Evolutionary conservation across 108 stramenopile genomes (phyloP), one percentile per base, ranked within the genome.

Genomic region (Nitzschia sp.): DNA sequence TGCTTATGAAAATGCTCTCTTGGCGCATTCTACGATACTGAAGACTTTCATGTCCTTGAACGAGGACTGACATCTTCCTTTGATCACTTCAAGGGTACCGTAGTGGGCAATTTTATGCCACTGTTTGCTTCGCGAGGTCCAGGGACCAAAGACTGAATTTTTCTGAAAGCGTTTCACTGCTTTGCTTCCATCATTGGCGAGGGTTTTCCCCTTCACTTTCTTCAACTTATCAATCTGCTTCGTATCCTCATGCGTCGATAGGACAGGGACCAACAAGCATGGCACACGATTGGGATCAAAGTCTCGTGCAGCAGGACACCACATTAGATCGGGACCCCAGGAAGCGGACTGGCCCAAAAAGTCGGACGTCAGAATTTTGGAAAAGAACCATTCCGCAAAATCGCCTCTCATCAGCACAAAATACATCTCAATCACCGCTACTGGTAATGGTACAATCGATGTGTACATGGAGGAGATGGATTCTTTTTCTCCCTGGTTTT

Each of bases 371-470:
- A 52, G n/a, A 19, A 52, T 17, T 52, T 52, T 6, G 23, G n/a
- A 19, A 23, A 52, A 52, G 50, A 52, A 52, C 50, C 50, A 52
- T 8, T 52, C 13, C n/a, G 50, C 50, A 52, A 52, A 52, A 17
- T 52, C 50, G 23, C 50, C 50, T 8, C 21, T 8, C 8, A 52
- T 15, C 5, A 52, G 21, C 6, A 52, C 50, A 8, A 52, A 52
- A 23, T 52, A 52, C 50, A 52, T 52, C 23, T 52, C 50, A 17
- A 52, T 52, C 5, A 52, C 6, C n/a, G 50, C 13, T 16, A 52
- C 50, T 52, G 6, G 13, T 23, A 52, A 17, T 8, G 50, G 50
- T 6, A 6, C 23, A 17, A 52, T 19, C 13, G 13, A 15, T 8
- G n/a, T 17, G 23, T 52, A 52, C 50, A 19, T 4, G n/a, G 50